Evolutionary conservation across 2,329 filamentous ascomycete genomes (phyloP).

Genomic region (Alternaria dauci): DNA sequence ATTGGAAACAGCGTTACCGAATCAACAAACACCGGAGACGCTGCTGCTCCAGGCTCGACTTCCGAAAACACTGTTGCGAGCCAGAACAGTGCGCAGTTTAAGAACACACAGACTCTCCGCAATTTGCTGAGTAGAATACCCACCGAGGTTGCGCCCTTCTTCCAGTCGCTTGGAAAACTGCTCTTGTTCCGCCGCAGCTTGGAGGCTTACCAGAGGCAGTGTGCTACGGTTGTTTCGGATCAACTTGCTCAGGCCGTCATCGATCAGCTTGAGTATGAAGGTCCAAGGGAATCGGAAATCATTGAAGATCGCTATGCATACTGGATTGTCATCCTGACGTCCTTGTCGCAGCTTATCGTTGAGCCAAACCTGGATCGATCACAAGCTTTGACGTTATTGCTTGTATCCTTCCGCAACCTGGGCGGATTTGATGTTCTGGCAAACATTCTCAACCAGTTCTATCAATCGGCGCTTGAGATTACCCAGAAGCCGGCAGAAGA

Average conservation of each 20-base stretch:
- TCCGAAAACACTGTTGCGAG: constrained; percentile 22
- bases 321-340: constrained; percentile 81
- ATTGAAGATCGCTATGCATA: constrained; percentile 75
- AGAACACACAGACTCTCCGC: constrained; percentile 81
- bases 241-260: constrained; percentile 77
- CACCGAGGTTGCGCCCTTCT: constrained; percentile 81
- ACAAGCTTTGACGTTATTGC: constrained; percentile 70
- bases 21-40: constrained; percentile 24
- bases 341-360: constrained; percentile 79
- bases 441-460: constrained; percentile 74
- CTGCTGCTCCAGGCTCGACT: constrained; percentile 16
- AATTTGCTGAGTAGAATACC: constrained; percentile 81
- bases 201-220: constrained; percentile 70
- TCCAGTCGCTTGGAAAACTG: constrained; percentile 84
- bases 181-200: constrained; percentile 77
- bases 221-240: constrained; percentile 67
- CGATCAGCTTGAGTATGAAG: constrained; percentile 67
- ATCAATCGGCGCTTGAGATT: constrained; percentile 63
- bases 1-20: constrained; percentile 38
- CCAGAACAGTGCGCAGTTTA: constrained; percentile 59
- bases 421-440: constrained; percentile 79
- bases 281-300: constrained; percentile 58
- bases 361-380: constrained; percentile 64
- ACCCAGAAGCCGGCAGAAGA: constrained; percentile 54
- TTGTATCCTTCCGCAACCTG: constrained; percentile 85